Base-by-base conservation (phyloP, 1,284 basidiomycete genomes). In the Trametes pubescens region DNA sequence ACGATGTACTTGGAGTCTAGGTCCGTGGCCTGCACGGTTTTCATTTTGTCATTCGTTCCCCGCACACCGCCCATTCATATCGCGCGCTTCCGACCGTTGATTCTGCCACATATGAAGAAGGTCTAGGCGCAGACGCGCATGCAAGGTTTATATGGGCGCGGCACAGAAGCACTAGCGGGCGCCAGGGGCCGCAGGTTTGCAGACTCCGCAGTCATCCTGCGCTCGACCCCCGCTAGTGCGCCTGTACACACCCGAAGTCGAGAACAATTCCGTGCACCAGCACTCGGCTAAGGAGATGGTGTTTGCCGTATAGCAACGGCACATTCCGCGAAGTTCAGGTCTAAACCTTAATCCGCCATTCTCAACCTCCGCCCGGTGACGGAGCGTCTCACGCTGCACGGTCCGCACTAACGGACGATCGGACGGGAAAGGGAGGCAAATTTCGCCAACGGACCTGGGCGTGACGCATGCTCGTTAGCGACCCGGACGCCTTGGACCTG, bases 281-380 rank as follows among this genome's bases (percentile, higher is more conserved):
- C 10, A 38, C 14, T 16, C 37, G 11, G 37, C 37, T 13, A 38
- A 2, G 29, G 29, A 32, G 29, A 8, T 32, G 8, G 8, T 32
- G 29, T 32, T 32, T 32, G 29, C 29, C 8, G 29, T 4, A 32
- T 32, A 4, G 29, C 8, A 32, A 32, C 29, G 29, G 29, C 29
- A 32, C 29, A 32, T 32, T 32, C 29, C 29, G 29, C 8, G 29
- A 32, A 32, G 29, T 24, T 22, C 52, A 14, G 52, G 22, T 29
- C 40, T 4, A 47, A 34, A 32, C n/a, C 29, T 35, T 24, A 7
- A 8, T 35, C 21, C 29, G 29, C 29, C 34, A 46, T 43, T 29
- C 29, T 61, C 53, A 61, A 44, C 29, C 48, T 61, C 60, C 60
- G 60, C 37, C n/a, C 53, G n/a, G 18, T n/a, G 32, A 35, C 60